Percentiles rank a stretch among this genome's conserved stretches.
phyloP scores from a whole-genome alignment of 2,329 filamentous ascomycete species.

The Penicillium sp. region DNA sequence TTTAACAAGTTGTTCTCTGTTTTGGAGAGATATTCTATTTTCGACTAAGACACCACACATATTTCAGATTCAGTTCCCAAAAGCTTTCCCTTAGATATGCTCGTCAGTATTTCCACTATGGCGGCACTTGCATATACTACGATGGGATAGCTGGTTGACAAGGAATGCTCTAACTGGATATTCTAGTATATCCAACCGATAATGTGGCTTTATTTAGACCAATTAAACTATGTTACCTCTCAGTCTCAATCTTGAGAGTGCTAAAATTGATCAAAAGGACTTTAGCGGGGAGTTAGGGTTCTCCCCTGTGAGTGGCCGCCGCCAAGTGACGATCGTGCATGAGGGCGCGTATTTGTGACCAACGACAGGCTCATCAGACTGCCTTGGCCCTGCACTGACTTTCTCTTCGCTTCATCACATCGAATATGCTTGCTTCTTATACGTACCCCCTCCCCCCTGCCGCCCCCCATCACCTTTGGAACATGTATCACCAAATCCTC shows the following conservation, averaged over 20 bases:
- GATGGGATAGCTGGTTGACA: too few relatives aligned
- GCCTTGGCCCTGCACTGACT: slow-evolving; percentile 2
- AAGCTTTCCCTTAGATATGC: background rate
- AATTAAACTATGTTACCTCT: background rate
- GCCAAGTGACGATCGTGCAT: slow-evolving; percentile 21
- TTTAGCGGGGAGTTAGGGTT: background rate
- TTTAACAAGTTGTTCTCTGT: background rate
- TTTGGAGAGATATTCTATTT: background rate
- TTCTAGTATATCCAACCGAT: too few relatives aligned
- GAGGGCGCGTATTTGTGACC: slow-evolving; percentile 23
- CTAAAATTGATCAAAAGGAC: background rate
- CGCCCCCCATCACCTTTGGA: slow-evolving; percentile 16
- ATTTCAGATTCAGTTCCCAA: background rate
- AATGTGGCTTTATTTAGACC: background rate
- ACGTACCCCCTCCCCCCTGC: slow-evolving; percentile 15
- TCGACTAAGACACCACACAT: background rate
- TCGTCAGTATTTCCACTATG: background rate
- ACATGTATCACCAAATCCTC: slow-evolving; percentile 17
- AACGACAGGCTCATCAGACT: slow-evolving; percentile 16
- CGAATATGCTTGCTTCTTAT: slow-evolving; percentile 15
- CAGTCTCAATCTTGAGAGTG: background rate
- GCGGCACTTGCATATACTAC: background rate
- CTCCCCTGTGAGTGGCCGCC: slow-evolving; percentile 14
- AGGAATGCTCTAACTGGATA: background rate
- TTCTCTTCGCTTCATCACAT: slow-evolving; percentile 24